Conservation (phyloP, 2,329 filamentous ascomycete species). For the Colletotrichum aenigma region DNA sequence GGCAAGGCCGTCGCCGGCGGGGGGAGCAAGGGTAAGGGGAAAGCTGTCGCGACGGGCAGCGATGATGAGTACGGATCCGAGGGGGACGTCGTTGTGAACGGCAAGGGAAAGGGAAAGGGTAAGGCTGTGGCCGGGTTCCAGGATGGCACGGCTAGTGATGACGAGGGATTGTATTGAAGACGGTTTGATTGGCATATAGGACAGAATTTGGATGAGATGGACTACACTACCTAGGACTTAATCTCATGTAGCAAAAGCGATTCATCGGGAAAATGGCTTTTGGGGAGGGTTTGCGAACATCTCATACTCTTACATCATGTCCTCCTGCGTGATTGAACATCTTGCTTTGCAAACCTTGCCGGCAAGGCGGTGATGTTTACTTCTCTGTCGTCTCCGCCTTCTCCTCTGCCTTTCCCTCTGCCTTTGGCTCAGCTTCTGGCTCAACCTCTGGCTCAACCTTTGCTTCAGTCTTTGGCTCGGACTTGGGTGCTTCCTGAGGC, state of each 20-base stretch:
- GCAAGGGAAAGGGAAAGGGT: conserved; percentile 56
- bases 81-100: conserved; percentile 30
- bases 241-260: background rate
- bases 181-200: background rate
- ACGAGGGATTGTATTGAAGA: conserved; percentile 59
- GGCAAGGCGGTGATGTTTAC: background rate
- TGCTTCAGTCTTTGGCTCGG: no score
- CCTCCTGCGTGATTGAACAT: background rate
- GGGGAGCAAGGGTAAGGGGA: conserved; percentile 43
- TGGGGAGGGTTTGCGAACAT: background rate
- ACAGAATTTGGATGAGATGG: background rate
- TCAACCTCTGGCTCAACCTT: background rate
- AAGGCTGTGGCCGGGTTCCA: conserved; percentile 58
- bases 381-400: background rate
- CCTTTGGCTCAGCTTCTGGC: conserved; percentile 23
- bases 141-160: conserved; percentile 59
- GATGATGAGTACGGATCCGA: conserved; percentile 37
- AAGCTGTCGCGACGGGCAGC: conserved; percentile 34
- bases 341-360: background rate
- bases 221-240: background rate
- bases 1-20: conserved; percentile 35
- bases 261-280: background rate
- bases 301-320: background rate
- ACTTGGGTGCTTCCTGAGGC: no score
- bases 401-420: background rate